Percentiles rank a stretch among this genome's conserved stretches.
phyloP scores from a whole-genome alignment of 805 yeast genomes.

The Hanseniaspora nectarophila region DNA sequence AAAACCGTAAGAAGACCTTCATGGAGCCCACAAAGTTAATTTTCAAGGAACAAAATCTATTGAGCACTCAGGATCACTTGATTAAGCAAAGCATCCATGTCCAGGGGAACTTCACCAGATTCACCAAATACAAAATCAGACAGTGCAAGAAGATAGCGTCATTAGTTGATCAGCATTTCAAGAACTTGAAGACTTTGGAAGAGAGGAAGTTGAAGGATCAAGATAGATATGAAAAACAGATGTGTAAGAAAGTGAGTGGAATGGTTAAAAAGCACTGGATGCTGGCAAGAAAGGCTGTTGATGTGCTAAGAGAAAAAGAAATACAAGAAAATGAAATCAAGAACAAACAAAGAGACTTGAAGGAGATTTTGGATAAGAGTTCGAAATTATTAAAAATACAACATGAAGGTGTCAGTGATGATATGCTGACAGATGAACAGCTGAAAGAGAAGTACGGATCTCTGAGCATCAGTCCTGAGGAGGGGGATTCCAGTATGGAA shows the following conservation, averaged over 20 bases:
- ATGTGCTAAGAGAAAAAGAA: slow-evolving; percentile 60
- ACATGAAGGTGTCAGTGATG: slow-evolving; percentile 30
- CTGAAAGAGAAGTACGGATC: slow-evolving; percentile 34
- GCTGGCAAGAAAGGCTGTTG: slow-evolving; percentile 71
- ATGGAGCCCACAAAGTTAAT: slow-evolving; percentile 38
- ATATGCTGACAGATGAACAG: slow-evolving; percentile 33
- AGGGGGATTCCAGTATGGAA: background rate
- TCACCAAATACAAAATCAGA: slow-evolving; percentile 51
- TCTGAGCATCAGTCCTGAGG: slow-evolving; percentile 16
- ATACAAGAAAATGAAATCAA: slow-evolving; percentile 67
- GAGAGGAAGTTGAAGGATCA: slow-evolving; percentile 67
- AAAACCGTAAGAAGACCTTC: slow-evolving; percentile 22
- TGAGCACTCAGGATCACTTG: slow-evolving; percentile 60
- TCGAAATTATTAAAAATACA: slow-evolving; percentile 73
- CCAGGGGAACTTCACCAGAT: slow-evolving; percentile 57
- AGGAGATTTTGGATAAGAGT: slow-evolving; percentile 81
- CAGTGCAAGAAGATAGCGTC: slow-evolving; percentile 60
- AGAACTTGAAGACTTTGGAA: slow-evolving; percentile 74
- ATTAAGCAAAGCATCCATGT: slow-evolving; percentile 63
- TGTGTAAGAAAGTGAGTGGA: slow-evolving; percentile 72
- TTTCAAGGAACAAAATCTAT: slow-evolving; percentile 29
- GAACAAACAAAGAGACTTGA: slow-evolving; percentile 75
- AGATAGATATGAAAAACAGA: slow-evolving; percentile 52
- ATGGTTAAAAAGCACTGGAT: slow-evolving; percentile 87
- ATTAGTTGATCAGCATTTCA: slow-evolving; percentile 79